Evolutionary conservation across 2,329 filamentous ascomycete species (phyloP), one percentile per base, ranked within the genome.

Genomic region (Sporothrix pallida): DNA sequence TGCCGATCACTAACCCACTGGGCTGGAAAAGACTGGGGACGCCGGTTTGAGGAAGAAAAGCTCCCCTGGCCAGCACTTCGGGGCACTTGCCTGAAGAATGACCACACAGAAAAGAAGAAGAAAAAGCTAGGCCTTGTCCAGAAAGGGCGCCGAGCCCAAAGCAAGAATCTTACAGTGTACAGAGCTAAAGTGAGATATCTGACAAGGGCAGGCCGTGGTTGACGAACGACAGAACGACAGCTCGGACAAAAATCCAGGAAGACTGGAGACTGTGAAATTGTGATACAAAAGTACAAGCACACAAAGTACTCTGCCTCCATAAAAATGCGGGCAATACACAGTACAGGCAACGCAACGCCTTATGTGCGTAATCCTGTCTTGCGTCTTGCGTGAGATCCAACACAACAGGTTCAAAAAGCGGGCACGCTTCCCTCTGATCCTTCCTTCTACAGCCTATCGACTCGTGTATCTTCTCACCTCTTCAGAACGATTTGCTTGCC

Each of bases 311-410:
- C 3, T 17, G 15, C 56, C 31, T 37, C 7, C 31, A 37, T 37
- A 37, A 37, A 37, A 37, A 37, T 60, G 26, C 56, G 56, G 26
- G 56, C 26, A 15, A 37, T 26, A 37, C 17, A n/a, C 52, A 12
- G 20, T 12, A 12, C 20, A 10, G 12, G 20, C 3, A 23, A 56
- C 26, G 26, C 26, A 58, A 58, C 23, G 56, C 26, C 13, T 37
- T 60, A 60, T 60, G 56, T 37, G 26, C 56, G 56, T 60, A 60
- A 60, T 60, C 26, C 56, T 60, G 56, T 23, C 10, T 60, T 60
- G 56, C 31, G 23, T 26, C 23, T 26, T 26, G 23, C 26, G 26
- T 60, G 12, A 37, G 56, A 37, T 23, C 58, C 26, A 37, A 44
- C 37, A 56, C 52, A 56, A 13, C 20, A 56, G 20, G 2, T 9